Percentiles rank a stretch among this genome's conserved stretches.
Evolutionary conservation across 2,329 filamentous ascomycete genomes (phyloP).

Genomic region (Ciborinia camelliae): DNA sequence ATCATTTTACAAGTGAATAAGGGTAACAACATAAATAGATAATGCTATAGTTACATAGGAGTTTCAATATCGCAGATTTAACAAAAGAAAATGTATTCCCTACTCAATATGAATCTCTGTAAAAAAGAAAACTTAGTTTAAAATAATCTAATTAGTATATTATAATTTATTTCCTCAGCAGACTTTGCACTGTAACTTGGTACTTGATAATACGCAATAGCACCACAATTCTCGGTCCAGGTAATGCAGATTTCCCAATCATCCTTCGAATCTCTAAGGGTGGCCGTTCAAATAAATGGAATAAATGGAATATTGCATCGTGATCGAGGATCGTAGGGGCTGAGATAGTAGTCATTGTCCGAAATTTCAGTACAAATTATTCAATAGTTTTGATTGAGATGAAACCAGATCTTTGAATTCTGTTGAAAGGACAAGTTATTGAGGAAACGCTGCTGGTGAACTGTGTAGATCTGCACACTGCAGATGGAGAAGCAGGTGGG

Average conservation of each 20-base stretch:
- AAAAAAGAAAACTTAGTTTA: no score
- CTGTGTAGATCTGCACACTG: neutral
- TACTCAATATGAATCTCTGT: no score
- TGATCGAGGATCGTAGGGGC: neutral
- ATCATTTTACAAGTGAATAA: no score
- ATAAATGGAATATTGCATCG: neutral
- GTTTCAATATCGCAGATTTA: no score
- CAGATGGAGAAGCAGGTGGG: neutral
- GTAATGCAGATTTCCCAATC: neutral
- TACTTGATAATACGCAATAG: no score
- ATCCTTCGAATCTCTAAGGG: neutral
- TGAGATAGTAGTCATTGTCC: neutral
- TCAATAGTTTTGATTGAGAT: neutral
- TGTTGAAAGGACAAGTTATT: neutral
- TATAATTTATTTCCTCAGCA: no score
- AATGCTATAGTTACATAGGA: no score
- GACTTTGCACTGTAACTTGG: no score
- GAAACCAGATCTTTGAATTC: neutral
- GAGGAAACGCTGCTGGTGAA: neutral
- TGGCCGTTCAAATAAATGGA: neutral
- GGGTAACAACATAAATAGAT: no score
- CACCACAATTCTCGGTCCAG: conserved; percentile 7
- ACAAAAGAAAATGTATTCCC: no score
- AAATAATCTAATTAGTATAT: no score
- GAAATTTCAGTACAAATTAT: neutral